Evolutionary conservation across 352 stramenopile genomes (phyloP).

Genomic region (Phytopythium chamaehyphon): DNA sequence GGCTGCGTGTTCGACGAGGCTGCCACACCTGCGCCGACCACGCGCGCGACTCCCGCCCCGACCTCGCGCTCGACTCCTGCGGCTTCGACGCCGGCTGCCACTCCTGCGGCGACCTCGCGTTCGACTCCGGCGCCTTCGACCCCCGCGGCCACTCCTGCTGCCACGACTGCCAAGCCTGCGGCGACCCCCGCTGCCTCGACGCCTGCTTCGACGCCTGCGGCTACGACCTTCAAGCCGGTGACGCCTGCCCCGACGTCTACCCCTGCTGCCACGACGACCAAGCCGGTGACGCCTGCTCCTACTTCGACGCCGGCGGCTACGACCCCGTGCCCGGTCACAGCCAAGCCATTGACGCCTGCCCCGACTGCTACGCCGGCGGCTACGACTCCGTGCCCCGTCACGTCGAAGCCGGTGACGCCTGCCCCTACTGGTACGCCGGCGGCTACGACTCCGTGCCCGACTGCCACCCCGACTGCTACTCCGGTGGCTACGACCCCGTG

Average conservation of each 20-base stretch:
- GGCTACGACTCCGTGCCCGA: constrained; percentile 11
- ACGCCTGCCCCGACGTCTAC: constrained; percentile 20
- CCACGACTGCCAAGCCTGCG: constrained; percentile 1
- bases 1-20: constrained; percentile 44
- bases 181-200: constrained; percentile 13
- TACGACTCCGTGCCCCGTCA: constrained; percentile 9
- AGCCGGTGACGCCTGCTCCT: constrained; percentile 8
- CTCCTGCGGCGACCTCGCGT: constrained; percentile 6
- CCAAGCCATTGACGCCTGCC: not conserved
- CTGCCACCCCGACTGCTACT: constrained; percentile 7
- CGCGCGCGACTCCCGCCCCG: constrained; percentile 9
- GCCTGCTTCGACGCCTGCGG: not conserved
- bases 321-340: not conserved
- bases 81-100: constrained; percentile 13
- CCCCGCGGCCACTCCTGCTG: not conserved
- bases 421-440: constrained; percentile 14
- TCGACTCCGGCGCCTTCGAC: constrained; percentile 16
- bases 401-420: constrained; percentile 13
- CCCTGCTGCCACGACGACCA: constrained; percentile 13
- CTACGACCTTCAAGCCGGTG: constrained; percentile 1
- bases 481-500: constrained; percentile 13
- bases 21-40: constrained; percentile 22
- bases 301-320: constrained; percentile 10
- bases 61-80: constrained; percentile 8
- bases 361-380: not conserved